Evolutionary conservation across 495 filamentous ascomycete genomes (phyloP), one percentile per base, ranked within the genome.

Genomic region (Aspergillus ostianus): DNA sequence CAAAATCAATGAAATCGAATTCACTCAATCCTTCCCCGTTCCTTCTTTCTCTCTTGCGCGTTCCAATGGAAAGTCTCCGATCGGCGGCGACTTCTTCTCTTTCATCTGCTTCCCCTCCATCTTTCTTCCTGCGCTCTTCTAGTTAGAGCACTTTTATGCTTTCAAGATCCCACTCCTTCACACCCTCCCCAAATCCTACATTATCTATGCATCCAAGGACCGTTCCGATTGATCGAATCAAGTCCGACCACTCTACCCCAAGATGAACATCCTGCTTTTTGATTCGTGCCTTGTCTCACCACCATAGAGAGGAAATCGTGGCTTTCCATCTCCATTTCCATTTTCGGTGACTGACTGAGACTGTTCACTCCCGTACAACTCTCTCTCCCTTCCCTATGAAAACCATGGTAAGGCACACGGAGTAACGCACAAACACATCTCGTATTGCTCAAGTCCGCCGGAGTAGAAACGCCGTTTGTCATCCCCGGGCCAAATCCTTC

Each of bases 1-100:
- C 51, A 53, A 27, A 53, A 53, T 53, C 27, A 53, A 41, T 41
- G 36, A 41, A 41, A 41, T 41, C 12, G 2, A 41, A 32, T 30
- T 4, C 9, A n/a, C n/a, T n/a, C 32, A 36, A 15, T 17, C 36
- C 13, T 41, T 41, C 13, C 36, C 30, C 30, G 10, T 32, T 32
- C 30, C 30, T 32, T 32, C 30, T 32, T 32, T 30, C 29, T 8
- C 29, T 30, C 30, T 32, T 32, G 2, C 30, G 3, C 15, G 9
- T 13, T 4, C 15, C 36, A 41, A 41, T 5, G 10, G 15, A 41
- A 41, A 41, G 36, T 41, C 36, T 41, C 36, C 36, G 36, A 41
- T 41, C 36, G 36, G 36, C 36, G 36, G 36, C 3, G 13, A 41
- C 36, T 41, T 41, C 36, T 15, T 41, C 36, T 17, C 13, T 41